A percentile compares a stretch with the other conserved stretches of the same genome.
Conservation (phyloP, 1,139 yeast species). For the Kurtzmaniella quercitrusa region DNA sequence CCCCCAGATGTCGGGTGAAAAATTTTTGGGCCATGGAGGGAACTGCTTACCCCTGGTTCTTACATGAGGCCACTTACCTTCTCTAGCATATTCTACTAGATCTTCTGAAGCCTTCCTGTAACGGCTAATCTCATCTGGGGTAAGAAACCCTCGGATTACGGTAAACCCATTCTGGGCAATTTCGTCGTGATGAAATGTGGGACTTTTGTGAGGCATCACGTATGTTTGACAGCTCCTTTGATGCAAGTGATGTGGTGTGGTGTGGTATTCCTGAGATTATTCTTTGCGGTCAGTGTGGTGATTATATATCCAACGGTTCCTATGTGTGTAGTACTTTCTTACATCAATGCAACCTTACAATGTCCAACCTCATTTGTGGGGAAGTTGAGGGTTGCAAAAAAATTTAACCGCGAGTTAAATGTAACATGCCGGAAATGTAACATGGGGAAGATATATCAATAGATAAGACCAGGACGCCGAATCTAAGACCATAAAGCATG, state of each 20-base stretch:
- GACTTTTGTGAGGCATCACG: constrained; percentile 12
- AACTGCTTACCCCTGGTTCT: constrained; percentile 55
- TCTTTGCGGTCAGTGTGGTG: background rate
- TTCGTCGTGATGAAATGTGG: constrained; percentile 25
- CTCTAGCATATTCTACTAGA: constrained; percentile 44
- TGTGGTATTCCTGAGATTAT: too few relatives aligned
- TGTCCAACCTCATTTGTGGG: background rate
- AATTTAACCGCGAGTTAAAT: background rate
- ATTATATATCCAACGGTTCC: background rate
- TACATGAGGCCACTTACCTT: constrained; percentile 50
- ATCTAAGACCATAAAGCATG: constrained; percentile 10
- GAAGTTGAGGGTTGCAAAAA: background rate
- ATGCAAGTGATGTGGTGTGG: too few relatives aligned
- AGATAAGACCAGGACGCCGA: background rate
- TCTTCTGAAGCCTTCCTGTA: constrained; percentile 37
- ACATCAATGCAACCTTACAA: background rate
- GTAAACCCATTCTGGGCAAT: constrained; percentile 44
- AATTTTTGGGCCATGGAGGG: constrained; percentile 57
- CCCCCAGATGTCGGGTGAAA: constrained; percentile 58
- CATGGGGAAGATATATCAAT: background rate
- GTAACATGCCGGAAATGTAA: constrained; percentile 1
- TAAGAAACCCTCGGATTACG: constrained; percentile 38
- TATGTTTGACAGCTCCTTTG: too few relatives aligned
- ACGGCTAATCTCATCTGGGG: constrained; percentile 35
- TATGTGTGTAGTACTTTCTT: background rate